Conservation (phyloP, 148 eudicot species). For the Fallopia convolvulus region DNA sequence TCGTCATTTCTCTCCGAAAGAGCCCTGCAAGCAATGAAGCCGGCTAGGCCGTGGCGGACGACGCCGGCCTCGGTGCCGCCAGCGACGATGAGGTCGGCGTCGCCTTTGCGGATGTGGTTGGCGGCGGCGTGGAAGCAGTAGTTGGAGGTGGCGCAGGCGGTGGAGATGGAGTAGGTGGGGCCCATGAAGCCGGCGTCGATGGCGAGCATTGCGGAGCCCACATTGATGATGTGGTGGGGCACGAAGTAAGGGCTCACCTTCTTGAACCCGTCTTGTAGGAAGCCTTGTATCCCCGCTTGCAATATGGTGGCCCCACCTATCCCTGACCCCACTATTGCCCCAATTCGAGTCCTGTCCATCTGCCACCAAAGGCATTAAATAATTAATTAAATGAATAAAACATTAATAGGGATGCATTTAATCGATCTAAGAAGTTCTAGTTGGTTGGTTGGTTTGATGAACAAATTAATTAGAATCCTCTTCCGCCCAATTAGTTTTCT, state of each 20-base stretch:
- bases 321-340: conserved; percentile 54
- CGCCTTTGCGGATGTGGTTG: conserved; percentile 56
- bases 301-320: conserved; percentile 53
- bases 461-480: too few relatives aligned
- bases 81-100: conserved; percentile 34
- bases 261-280: conserved; percentile 33
- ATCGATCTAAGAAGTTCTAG: too few relatives aligned
- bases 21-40: conserved; percentile 23
- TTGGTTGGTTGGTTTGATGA: too few relatives aligned
- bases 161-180: conserved; percentile 53
- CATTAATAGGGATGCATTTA: too few relatives aligned
- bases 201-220: conserved; percentile 53
- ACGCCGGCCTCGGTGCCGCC: conserved; percentile 26
- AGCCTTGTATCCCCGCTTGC: conserved; percentile 38
- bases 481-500: too few relatives aligned
- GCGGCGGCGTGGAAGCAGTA: conserved; percentile 56
- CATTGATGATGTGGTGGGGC: conserved; percentile 48
- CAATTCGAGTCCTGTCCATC: conserved; percentile 50
- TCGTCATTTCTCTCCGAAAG: conserved; percentile 22
- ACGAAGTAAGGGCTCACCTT: conserved; percentile 33
- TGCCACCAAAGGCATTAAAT: neutral
- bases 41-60: conserved; percentile 15
- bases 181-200: conserved; percentile 60
- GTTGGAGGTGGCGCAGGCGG: conserved; percentile 71
- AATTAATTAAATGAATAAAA: too few relatives aligned